phyloP scores from a whole-genome alignment of 805 yeast species.

The Kuraishia piskuri region DNA sequence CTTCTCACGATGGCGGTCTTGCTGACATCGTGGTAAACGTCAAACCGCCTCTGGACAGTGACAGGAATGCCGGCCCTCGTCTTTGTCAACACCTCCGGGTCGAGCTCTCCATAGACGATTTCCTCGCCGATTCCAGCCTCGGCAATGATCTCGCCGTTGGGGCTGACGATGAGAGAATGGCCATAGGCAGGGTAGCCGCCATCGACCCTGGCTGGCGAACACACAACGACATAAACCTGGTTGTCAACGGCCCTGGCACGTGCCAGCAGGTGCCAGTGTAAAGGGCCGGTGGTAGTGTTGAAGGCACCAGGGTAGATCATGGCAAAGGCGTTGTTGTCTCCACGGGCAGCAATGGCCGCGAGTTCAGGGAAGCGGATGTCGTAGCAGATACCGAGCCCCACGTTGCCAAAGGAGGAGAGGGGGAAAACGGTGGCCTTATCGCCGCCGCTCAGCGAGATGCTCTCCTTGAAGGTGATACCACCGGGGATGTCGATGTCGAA shows the following conservation, averaged over 20 bases:
- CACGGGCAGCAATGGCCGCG: constrained; percentile 59
- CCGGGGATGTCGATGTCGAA: constrained; percentile 91
- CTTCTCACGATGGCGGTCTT: background rate
- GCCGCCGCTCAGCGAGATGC: constrained; percentile 69
- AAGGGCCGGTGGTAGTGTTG: constrained; percentile 77
- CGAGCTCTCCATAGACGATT: constrained; percentile 65
- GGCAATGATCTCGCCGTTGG: constrained; percentile 48
- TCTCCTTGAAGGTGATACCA: constrained; percentile 83
- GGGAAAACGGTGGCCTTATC: constrained; percentile 71
- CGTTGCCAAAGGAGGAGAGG: constrained; percentile 52
- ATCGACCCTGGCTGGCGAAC: constrained; percentile 77
- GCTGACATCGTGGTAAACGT: constrained; percentile 41
- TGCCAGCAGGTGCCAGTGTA: constrained; percentile 75
- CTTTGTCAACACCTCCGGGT: constrained; percentile 45
- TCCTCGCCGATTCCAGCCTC: constrained; percentile 79
- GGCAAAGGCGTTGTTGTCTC: constrained; percentile 49
- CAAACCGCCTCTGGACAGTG: constrained; percentile 62
- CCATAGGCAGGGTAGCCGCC: constrained; percentile 59
- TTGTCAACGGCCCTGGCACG: constrained; percentile 70
- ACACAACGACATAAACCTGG: constrained; percentile 62
- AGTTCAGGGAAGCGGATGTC: constrained; percentile 77
- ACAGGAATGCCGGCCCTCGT: constrained; percentile 67
- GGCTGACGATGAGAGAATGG: constrained; percentile 56
- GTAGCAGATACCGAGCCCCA: constrained; percentile 84
- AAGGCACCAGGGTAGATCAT: constrained; percentile 82